Percentiles rank a stretch among this genome's conserved stretches.
Evolutionary conservation across 2,329 filamentous ascomycete species (phyloP).

Genomic region (Verticillium isaacii): DNA sequence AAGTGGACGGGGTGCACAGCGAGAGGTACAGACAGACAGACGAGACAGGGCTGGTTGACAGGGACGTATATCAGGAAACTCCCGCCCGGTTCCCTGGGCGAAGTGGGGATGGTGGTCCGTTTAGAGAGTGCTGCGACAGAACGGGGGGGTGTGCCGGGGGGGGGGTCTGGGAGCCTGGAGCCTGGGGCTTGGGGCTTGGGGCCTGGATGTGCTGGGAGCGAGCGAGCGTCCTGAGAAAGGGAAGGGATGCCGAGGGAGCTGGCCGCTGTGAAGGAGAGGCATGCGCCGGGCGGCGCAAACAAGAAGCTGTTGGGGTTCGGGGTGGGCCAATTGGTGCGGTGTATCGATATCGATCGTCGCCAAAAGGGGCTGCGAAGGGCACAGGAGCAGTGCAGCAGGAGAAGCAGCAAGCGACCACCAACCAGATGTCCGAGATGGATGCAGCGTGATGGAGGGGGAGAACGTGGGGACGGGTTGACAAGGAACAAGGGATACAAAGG

Average conservation of each 20-base stretch:
- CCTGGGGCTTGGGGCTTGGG: not conserved
- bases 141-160: not conserved
- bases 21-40: not conserved
- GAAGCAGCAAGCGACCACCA: not conserved
- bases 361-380: not conserved
- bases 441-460: not conserved
- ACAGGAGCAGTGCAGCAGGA: not conserved
- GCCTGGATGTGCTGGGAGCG: not conserved
- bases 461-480: not conserved
- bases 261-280: not conserved
- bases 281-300: not conserved
- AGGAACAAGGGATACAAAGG: not conserved
- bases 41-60: not conserved
- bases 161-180: not conserved
- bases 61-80: conserved; percentile 3
- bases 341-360: not conserved
- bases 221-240: not conserved
- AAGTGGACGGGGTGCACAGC: conserved; percentile 2
- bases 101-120: conserved; percentile 1
- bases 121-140: not conserved
- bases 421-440: not conserved
- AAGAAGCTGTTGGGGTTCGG: not conserved
- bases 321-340: not conserved
- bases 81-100: conserved; percentile 1
- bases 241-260: not conserved